Percentiles rank a stretch among this genome's conserved stretches.
Evolutionary conservation across 345 rosid genomes (phyloP).

Genomic region (Linum trigynum): DNA sequence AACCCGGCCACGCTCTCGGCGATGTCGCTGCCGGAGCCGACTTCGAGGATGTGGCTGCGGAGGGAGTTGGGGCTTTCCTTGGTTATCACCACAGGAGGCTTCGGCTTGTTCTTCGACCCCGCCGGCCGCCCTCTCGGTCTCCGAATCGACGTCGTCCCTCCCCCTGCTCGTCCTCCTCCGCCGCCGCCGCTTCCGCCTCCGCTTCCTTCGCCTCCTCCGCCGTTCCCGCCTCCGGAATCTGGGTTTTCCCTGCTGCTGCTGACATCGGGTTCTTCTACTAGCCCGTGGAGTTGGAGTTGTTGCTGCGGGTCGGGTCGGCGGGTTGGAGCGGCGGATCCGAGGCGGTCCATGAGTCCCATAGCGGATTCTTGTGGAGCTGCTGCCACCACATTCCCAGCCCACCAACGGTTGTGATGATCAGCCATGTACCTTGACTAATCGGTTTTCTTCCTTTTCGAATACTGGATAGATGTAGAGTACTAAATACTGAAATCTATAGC

Average conservation of each 20-base stretch:
- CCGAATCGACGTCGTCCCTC: constrained; percentile 16
- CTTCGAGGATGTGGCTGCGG: constrained; percentile 78
- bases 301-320: neutral
- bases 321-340: neutral
- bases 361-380: neutral
- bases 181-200: neutral
- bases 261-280: neutral
- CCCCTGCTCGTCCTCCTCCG: no score
- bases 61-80: constrained; percentile 83
- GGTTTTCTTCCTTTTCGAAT: neutral
- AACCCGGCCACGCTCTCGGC: constrained; percentile 52
- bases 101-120: constrained; percentile 82
- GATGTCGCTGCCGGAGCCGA: constrained; percentile 64
- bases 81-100: constrained; percentile 58
- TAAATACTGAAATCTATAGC: neutral
- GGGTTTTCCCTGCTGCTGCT: neutral
- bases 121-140: constrained; percentile 82
- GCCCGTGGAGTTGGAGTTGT: constrained; percentile 6
- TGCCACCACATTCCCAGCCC: constrained; percentile 3
- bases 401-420: neutral
- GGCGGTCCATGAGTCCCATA: neutral
- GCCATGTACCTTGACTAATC: neutral
- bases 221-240: neutral
- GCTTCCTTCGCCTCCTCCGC: neutral
- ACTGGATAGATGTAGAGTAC: neutral